Evolutionary conservation across 805 yeast genomes (phyloP).

Genomic region (Maudiozyma barnettii): DNA sequence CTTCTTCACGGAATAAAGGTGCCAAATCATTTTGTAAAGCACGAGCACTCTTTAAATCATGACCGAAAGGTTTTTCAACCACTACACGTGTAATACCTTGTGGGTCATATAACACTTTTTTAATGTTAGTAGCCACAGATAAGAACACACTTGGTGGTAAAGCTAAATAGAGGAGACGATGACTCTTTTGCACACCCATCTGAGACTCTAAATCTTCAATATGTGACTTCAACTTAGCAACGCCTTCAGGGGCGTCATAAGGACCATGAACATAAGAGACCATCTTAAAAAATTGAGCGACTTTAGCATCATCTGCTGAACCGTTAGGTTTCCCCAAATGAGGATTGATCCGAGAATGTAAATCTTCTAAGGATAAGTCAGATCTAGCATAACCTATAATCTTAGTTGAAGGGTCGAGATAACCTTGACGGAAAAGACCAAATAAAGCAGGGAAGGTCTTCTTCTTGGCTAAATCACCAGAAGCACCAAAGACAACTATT

Average conservation of each 20-base stretch:
- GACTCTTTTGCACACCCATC: constrained; percentile 41
- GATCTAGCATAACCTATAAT: constrained; percentile 93
- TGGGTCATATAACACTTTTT: constrained; percentile 54
- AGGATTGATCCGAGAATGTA: constrained; percentile 55
- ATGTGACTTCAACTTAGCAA: constrained; percentile 40
- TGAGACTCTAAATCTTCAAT: constrained; percentile 52
- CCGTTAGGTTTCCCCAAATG: constrained; percentile 50
- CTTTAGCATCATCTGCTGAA: constrained; percentile 32
- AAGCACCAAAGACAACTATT: constrained; percentile 85
- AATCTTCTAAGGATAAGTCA: constrained; percentile 53
- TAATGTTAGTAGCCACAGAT: constrained; percentile 64
- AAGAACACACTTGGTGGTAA: constrained; percentile 90
- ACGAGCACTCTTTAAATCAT: constrained; percentile 70
- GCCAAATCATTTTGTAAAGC: constrained; percentile 67
- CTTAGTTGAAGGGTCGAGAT: constrained; percentile 55
- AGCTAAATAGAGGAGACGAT: constrained; percentile 86
- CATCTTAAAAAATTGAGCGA: constrained; percentile 56
- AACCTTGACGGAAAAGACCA: constrained; percentile 69
- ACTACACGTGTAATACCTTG: constrained; percentile 72
- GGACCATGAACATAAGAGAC: constrained; percentile 66
- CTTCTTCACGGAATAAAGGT: constrained; percentile 85
- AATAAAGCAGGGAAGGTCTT: constrained; percentile 85
- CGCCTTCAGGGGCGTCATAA: constrained; percentile 78
- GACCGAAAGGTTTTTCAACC: constrained; percentile 96
- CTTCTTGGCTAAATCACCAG: constrained; percentile 92